Evolutionary conservation across 805 yeast species (phyloP).

Genomic region (Spathaspora arborariae): DNA sequence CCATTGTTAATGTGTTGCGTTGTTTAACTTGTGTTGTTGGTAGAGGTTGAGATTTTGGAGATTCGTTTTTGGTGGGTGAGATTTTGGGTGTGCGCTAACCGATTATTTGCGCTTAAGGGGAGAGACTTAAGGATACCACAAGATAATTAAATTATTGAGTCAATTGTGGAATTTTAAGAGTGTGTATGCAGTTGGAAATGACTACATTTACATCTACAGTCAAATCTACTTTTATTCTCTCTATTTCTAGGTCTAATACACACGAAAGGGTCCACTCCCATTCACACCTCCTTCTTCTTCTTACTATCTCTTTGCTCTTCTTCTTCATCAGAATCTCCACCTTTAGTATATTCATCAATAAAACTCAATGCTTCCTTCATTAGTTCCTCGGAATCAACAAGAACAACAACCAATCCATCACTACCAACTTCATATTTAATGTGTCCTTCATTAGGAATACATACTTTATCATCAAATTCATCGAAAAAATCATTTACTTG

Average conservation of each 20-base stretch:
- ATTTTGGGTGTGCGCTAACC: not conserved
- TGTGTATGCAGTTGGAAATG: too few relatives aligned
- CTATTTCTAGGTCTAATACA: constrained; percentile 1
- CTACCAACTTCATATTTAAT: constrained; percentile 60
- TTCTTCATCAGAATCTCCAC: constrained; percentile 7
- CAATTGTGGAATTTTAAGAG: too few relatives aligned
- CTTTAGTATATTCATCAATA: constrained; percentile 34
- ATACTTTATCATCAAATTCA: constrained; percentile 46
- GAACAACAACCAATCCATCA: constrained; percentile 54
- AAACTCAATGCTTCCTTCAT: constrained; percentile 37
- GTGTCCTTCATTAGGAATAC: constrained; percentile 51
- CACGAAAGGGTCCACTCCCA: not conserved
- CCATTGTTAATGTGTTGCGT: not conserved
- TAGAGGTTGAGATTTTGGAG: not conserved
- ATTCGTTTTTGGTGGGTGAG: not conserved
- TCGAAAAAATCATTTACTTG: constrained; percentile 52
- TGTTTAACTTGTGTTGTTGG: not conserved
- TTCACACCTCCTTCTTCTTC: constrained; percentile 2
- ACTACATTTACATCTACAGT: not conserved
- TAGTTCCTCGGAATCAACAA: constrained; percentile 42
- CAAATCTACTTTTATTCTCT: not conserved
- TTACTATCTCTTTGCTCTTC: constrained; percentile 5
- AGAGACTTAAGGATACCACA: too few relatives aligned
- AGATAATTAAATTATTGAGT: too few relatives aligned
- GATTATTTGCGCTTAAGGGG: not conserved